Evolutionary conservation across 1,284 basidiomycete genomes (phyloP), one percentile per base, ranked within the genome.

Genomic region (Microbotryomycetes sp.): DNA sequence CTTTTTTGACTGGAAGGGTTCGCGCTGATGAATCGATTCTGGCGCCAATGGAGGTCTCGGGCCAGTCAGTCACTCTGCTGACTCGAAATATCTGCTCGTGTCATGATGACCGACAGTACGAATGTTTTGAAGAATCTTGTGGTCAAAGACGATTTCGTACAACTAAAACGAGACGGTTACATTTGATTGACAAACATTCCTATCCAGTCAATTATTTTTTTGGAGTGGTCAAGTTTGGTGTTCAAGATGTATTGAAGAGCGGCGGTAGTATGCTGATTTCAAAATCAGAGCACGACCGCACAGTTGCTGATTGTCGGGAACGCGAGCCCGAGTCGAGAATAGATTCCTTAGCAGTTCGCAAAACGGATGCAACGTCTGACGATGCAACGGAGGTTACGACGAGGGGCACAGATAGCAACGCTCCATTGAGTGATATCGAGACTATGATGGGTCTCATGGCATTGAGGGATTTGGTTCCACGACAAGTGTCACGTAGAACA

Each of bases 181-280:
- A 93, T 77, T 81, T 93, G 50, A 88, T 93, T 56, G 81, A 86
- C 71, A 82, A 80, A 22, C 91, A 94, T 71, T 81, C 80, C 48
- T 94, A 87, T 71, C 91, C 91, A 1, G 86, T 86, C 73, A 82
- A 90, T 69, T 93, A 86, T 76, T 92, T 89, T 76, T 93, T 92
- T 74, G 82, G 85, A 25, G 85, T 93, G 49, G 90, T 88, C 9
- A 89, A 91, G 74, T 89, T 88, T 74, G 90, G 90, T 25, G 83
- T 92, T 7, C 54, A 50, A 4, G 56, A 60, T 4, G 52, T 66
- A 15, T 55, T 66, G 6, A 28, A 45, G 19, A 59, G 56, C 26
- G 60, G 55, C 2, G 50, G 50, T 9, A 64, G 66, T 12, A 66
- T 68, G 64, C 54, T 68, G 3, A 42, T 42, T 42, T 12, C 9